phyloP scores from a whole-genome alignment of 2,329 filamentous ascomycete species.

The Cylindrodendrum hubeiense region DNA sequence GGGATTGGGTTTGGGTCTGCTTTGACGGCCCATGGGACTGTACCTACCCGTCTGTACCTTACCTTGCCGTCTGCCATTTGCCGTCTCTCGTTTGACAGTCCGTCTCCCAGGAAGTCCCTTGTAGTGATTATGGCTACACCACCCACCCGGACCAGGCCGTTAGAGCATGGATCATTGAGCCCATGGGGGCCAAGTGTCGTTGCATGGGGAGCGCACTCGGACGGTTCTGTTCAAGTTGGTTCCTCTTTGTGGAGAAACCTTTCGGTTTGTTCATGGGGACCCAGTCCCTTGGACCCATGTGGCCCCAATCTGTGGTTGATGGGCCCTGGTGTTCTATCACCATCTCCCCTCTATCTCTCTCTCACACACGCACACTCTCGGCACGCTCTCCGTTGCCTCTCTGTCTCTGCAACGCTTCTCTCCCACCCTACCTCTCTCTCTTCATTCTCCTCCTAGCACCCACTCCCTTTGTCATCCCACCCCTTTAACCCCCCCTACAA shows the following conservation, averaged over 20 bases:
- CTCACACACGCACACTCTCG: neutral
- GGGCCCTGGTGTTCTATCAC: slow-evolving; percentile 8
- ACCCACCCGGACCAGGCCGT: slow-evolving; percentile 25
- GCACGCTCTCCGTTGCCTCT: neutral
- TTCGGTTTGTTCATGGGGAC: slow-evolving; percentile 21
- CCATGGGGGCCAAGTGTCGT: slow-evolving; percentile 27
- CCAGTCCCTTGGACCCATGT: slow-evolving; percentile 19
- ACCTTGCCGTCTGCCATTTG: slow-evolving; percentile 10
- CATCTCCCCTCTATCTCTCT: slow-evolving; percentile 10
- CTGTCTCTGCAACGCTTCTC: neutral
- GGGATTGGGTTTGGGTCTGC: slow-evolving; percentile 4
- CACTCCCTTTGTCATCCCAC: neutral
- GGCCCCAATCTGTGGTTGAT: slow-evolving; percentile 17
- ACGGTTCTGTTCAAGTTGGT: slow-evolving; percentile 23
- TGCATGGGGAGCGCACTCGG: slow-evolving; percentile 21
- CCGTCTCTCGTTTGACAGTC: slow-evolving; percentile 12
- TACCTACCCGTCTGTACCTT: slow-evolving; percentile 4
- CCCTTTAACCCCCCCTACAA: neutral
- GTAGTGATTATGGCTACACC: slow-evolving; percentile 19
- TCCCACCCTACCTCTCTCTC: neutral
- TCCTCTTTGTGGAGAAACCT: slow-evolving; percentile 25
- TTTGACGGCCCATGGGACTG: slow-evolving; percentile 1
- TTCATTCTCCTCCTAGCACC: neutral
- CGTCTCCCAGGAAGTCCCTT: slow-evolving; percentile 16
- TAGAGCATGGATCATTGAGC: slow-evolving; percentile 23